These are phyloP conservation scores for Litchi chinensis DNA, from an alignment of 345 rosid species.

Conservation along the genomic window DNA sequence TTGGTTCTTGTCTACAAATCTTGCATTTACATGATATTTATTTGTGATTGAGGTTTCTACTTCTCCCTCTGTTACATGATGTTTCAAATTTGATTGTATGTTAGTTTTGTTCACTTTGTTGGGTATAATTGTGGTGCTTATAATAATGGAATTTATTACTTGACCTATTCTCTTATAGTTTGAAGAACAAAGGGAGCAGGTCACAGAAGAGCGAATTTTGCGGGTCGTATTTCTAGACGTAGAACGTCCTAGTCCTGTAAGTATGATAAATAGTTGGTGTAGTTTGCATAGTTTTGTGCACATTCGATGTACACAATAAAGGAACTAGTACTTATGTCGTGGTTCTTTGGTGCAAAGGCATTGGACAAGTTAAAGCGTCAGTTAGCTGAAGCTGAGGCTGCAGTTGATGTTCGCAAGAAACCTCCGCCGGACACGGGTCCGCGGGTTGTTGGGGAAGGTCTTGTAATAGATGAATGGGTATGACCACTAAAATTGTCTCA, in stretches of 20 bases:
- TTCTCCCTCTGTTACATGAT: neutral
- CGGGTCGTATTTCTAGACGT: conserved; percentile 80
- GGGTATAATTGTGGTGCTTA: neutral
- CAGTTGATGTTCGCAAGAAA: conserved; percentile 80
- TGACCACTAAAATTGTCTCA: neutral
- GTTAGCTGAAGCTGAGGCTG: conserved; percentile 94
- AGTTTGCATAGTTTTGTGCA: neutral
- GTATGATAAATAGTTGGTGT: conserved; percentile 16
- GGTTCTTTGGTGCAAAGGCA: conserved; percentile 40
- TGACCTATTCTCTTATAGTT: conserved; percentile 52
- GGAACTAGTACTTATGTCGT: neutral
- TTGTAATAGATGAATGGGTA: conserved; percentile 99
- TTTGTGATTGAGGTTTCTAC: neutral
- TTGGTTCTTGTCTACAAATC: neutral
- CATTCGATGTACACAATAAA: neutral
- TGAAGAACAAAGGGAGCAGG: conserved; percentile 93
- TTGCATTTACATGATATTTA: neutral
- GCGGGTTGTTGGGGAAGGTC: conserved; percentile 85
- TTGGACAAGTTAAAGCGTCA: conserved; percentile 85
- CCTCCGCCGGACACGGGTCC: conserved; percentile 83
- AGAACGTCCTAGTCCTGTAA: conserved; percentile 75
- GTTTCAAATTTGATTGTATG: conserved; percentile 7
- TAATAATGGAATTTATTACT: neutral
- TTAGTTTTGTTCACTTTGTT: neutral
- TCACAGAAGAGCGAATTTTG: conserved; percentile 71